These are phyloP conservation scores for Cyberlindnera sargentensis DNA, from an alignment of 805 yeast genomes.

Conservation along the genomic window DNA sequence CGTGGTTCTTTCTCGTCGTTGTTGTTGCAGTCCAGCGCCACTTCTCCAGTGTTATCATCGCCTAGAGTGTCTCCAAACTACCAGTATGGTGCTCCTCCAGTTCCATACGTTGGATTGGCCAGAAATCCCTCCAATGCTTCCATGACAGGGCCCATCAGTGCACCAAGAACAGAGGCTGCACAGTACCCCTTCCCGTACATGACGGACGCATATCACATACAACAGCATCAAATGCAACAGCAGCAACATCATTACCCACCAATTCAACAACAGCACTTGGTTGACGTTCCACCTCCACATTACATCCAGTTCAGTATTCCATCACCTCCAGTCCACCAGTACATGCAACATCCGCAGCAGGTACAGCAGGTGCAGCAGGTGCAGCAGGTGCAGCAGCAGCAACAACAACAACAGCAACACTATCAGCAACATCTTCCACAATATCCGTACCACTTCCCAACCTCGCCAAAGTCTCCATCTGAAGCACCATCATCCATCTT, in stretches of 20 bases:
- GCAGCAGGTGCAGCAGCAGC: constrained; percentile 1
- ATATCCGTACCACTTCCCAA: neutral
- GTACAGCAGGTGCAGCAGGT: neutral
- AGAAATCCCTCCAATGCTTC: too few species aligned
- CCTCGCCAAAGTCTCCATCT: neutral
- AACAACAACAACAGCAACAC: neutral
- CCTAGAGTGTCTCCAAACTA: neutral
- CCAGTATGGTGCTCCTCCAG: neutral
- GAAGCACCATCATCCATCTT: neutral
- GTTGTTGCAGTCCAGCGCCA: neutral
- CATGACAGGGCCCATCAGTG: too few species aligned
- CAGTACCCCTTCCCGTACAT: too few species aligned
- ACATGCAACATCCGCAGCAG: neutral
- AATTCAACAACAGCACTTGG: too few species aligned
- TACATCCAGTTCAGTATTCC: neutral
- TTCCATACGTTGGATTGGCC: too few species aligned
- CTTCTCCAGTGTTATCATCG: neutral
- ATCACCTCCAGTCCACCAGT: neutral
- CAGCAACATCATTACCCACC: too few species aligned
- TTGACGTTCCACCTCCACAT: too few species aligned
- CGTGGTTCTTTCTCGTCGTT: neutral
- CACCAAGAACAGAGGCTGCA: too few species aligned
- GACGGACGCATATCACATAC: too few species aligned
- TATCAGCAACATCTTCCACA: neutral
- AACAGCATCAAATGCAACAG: too few species aligned